Conservation (phyloP, 1,284 basidiomycete species). For the Sanghuangporus baumii region DNA sequence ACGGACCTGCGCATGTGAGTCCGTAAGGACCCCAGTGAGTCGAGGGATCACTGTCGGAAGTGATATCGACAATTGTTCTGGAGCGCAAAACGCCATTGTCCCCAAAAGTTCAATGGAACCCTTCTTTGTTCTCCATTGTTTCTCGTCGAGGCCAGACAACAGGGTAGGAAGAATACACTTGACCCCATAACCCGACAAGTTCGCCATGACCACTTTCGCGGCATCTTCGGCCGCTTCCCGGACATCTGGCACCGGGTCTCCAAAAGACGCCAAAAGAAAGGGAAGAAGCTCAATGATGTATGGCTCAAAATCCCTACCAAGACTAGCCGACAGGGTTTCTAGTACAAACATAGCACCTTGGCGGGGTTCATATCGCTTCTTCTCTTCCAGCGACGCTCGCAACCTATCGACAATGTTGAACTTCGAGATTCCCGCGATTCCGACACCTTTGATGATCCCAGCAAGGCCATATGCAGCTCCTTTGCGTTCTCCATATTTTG, state of each 20-base stretch:
- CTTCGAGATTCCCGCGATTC: conserved; percentile 82
- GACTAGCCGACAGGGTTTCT: conserved; percentile 83
- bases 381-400: conserved; percentile 80
- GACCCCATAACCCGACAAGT: conserved; percentile 91
- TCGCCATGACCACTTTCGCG: conserved; percentile 91
- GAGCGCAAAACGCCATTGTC: conserved; percentile 99
- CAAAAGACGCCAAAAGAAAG: conserved; percentile 83
- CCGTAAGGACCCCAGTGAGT: conserved; percentile 91
- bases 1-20: conserved; percentile 96
- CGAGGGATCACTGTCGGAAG: conserved; percentile 96
- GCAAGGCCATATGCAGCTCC: conserved; percentile 97
- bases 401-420: conserved; percentile 76
- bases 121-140: conserved; percentile 99
- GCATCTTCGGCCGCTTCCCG: conserved; percentile 95
- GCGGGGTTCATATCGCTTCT: conserved; percentile 80
- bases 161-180: conserved; percentile 93
- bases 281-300: conserved; percentile 88
- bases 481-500: conserved; percentile 88
- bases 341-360: conserved; percentile 96
- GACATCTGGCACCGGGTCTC: conserved; percentile 87
- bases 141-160: conserved; percentile 91
- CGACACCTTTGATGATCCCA: conserved; percentile 87
- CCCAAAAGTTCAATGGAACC: conserved; percentile 96
- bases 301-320: conserved; percentile 91
- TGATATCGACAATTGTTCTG: conserved; percentile 90